Percentiles rank a stretch among this genome's conserved stretches.
phyloP scores from a whole-genome alignment of 1,284 basidiomycete genomes.

The Meira nashicola region DNA sequence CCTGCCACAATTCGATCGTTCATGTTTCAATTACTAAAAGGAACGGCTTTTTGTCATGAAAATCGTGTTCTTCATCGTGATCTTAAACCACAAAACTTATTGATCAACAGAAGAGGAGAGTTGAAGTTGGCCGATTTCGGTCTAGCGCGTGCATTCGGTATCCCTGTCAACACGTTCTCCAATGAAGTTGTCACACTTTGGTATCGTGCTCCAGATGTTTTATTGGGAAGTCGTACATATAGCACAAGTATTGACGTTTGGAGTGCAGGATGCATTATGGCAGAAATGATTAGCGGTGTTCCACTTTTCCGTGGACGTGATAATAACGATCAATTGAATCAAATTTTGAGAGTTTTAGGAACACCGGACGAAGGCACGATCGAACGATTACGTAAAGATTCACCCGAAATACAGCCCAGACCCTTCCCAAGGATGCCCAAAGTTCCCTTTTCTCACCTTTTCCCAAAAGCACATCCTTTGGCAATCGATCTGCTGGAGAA shows the following conservation, averaged over 20 bases:
- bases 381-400: constrained; percentile 83
- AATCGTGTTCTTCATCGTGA: constrained; percentile 96
- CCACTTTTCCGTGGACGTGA: constrained; percentile 95
- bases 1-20: constrained; percentile 90
- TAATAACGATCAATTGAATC: constrained; percentile 93
- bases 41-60: constrained; percentile 97
- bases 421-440: constrained; percentile 86
- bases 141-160: constrained; percentile 73
- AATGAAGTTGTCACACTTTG: constrained; percentile 76
- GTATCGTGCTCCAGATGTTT: constrained; percentile 98
- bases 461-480: constrained; percentile 88
- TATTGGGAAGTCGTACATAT: constrained; percentile 93
- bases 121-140: constrained; percentile 81
- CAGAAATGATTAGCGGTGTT: constrained; percentile 82
- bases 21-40: constrained; percentile 95
- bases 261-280: constrained; percentile 98
- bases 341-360: constrained; percentile 95
- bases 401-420: constrained; percentile 83
- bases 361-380: constrained; percentile 87
- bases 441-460: constrained; percentile 78
- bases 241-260: constrained; percentile 98
- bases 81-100: constrained; percentile 92
- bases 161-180: constrained; percentile 52
- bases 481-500: constrained; percentile 92
- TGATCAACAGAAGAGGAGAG: constrained; percentile 97